Evolutionary conservation across 192 early-diverging fungal genomes (phyloP).

Genomic region (Gonapodya sp.): DNA sequence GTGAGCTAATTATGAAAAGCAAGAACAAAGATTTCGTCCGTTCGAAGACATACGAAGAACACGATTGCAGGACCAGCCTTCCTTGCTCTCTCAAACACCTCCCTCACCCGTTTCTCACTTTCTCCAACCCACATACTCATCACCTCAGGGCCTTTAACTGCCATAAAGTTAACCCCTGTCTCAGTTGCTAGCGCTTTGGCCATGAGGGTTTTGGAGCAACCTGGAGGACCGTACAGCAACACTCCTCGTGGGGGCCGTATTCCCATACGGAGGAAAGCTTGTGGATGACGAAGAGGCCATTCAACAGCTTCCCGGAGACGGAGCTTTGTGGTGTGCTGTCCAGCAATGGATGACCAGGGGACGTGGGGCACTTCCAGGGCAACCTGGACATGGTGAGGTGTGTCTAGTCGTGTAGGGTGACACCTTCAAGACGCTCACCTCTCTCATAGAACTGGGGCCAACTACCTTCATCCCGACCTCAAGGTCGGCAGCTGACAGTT

Average conservation of each 20-base stretch:
- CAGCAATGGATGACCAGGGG: conserved; percentile 88
- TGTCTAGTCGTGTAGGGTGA: no score
- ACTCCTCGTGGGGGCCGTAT: conserved; percentile 96
- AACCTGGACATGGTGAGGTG: conserved; percentile 30
- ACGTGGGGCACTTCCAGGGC: conserved; percentile 89
- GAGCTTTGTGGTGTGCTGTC: conserved; percentile 83
- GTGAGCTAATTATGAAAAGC: no score
- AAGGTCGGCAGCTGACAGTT: neutral
- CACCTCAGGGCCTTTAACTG: conserved; percentile 94
- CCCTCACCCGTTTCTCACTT: conserved; percentile 89
- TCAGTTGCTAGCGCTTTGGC: conserved; percentile 97
- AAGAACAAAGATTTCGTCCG: no score
- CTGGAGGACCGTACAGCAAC: conserved; percentile 95
- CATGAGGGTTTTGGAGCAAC: conserved; percentile 95
- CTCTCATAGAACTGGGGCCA: conserved; percentile 76
- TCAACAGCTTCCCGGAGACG: conserved; percentile 90
- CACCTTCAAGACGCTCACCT: conserved; percentile 30
- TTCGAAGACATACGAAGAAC: conserved; percentile 71
- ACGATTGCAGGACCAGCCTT: conserved; percentile 91
- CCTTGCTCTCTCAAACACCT: conserved; percentile 90
- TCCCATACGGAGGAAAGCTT: conserved; percentile 75
- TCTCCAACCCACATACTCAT: conserved; percentile 99
- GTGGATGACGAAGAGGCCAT: conserved; percentile 92
- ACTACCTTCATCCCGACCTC: conserved; percentile 18
- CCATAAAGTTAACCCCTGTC: conserved; percentile 92